Evolutionary conservation across 2,329 filamentous ascomycete species (phyloP).

Genomic region (Allantophomopsis lycopodina): DNA sequence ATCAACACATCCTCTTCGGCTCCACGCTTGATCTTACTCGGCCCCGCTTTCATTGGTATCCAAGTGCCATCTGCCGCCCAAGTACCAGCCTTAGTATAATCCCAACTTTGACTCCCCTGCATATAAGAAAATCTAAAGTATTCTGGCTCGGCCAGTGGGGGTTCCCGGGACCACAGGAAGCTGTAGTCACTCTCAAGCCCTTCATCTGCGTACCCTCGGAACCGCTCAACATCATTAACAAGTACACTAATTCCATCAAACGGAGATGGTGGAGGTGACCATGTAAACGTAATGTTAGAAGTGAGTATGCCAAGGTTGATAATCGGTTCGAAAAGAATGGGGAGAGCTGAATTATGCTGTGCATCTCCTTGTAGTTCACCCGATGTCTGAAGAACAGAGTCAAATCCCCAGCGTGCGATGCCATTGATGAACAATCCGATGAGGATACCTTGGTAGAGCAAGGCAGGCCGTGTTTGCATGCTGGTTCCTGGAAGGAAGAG

Average conservation of each 20-base stretch:
- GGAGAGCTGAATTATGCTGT: slow-evolving; percentile 48
- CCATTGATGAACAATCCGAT: slow-evolving; percentile 91
- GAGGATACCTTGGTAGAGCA: slow-evolving; percentile 82
- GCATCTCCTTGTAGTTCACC: slow-evolving; percentile 56
- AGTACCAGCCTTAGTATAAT: slow-evolving; percentile 63
- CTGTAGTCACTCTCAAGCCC: slow-evolving; percentile 23
- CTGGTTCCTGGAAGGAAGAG: slow-evolving; percentile 78
- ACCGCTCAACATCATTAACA: slow-evolving; percentile 77
- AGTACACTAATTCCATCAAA: slow-evolving; percentile 69
- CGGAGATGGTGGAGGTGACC: slow-evolving; percentile 25
- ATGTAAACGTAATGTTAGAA: slow-evolving; percentile 53
- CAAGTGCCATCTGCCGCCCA: slow-evolving; percentile 55
- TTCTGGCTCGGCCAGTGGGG: slow-evolving; percentile 35
- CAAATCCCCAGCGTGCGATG: slow-evolving; percentile 88
- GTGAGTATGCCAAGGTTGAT: slow-evolving; percentile 31
- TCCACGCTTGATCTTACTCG: slow-evolving; percentile 13
- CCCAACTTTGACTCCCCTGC: slow-evolving; percentile 46
- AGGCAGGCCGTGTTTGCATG: slow-evolving; percentile 71
- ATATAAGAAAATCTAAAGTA: slow-evolving; percentile 72
- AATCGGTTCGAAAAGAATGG: slow-evolving; percentile 29
- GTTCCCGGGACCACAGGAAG: slow-evolving; percentile 47
- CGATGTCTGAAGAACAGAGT: slow-evolving; percentile 73
- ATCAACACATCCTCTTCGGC: too few relatives aligned
- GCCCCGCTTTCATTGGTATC: slow-evolving; percentile 38
- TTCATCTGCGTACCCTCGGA: slow-evolving; percentile 55